Percentiles rank a stretch among this genome's conserved stretches.
phyloP scores from a whole-genome alignment of 2,329 filamentous ascomycete genomes.

The Xylaria sp. region DNA sequence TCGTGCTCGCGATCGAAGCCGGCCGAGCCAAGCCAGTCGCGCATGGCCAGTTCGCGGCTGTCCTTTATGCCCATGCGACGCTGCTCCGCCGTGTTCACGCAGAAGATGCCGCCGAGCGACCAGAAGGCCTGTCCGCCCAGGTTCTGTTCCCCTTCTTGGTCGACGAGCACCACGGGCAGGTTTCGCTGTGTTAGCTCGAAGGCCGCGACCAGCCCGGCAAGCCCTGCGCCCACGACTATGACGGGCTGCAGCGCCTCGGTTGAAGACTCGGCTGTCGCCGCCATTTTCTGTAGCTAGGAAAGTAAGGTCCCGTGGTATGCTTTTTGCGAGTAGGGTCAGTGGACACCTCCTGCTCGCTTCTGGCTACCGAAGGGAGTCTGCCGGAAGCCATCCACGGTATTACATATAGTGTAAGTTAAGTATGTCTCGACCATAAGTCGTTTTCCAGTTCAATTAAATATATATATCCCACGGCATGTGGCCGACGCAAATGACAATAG shows the following conservation, averaged over 20 bases:
- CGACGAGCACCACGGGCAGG: conserved; percentile 63
- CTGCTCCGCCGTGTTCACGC: conserved; percentile 67
- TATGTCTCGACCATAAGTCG: too few species aligned
- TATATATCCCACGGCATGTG: neutral
- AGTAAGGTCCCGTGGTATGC: neutral
- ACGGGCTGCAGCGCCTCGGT: conserved; percentile 52
- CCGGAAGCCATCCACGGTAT: neutral
- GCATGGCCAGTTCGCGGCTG: conserved; percentile 65
- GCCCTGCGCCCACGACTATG: conserved; percentile 67
- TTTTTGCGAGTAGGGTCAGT: neutral
- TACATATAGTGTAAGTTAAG: neutral
- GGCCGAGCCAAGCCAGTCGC: conserved; percentile 69
- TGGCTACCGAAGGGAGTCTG: neutral
- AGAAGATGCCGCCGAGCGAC: conserved; percentile 71
- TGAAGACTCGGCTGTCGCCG: conserved; percentile 10
- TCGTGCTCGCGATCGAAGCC: conserved; percentile 67
- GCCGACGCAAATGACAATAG: neutral
- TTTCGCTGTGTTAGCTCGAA: conserved; percentile 64
- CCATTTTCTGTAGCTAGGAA: conserved; percentile 13
- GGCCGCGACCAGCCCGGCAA: conserved; percentile 70
- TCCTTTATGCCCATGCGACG: conserved; percentile 69
- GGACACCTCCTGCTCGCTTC: neutral
- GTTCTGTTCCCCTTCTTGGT: conserved; percentile 67
- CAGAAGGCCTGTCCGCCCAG: conserved; percentile 73
- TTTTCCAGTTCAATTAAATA: neutral